Evolutionary conservation across 176 grass and related monocot species (phyloP), one percentile per base, ranked within the genome.

Genomic region (Dendrocalamus sinicus): DNA sequence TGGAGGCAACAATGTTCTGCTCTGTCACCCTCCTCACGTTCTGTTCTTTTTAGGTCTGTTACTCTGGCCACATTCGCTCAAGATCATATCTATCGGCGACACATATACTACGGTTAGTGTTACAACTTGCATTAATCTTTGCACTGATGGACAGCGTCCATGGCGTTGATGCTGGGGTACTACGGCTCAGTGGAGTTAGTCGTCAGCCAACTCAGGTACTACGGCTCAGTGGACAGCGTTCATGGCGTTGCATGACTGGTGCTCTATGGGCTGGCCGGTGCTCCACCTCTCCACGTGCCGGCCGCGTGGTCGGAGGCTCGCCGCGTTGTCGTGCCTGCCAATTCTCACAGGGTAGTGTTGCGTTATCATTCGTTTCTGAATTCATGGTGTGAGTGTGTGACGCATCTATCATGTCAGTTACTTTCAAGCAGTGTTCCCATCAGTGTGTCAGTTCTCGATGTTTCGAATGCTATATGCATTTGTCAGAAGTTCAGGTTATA

Each of bases 1-100:
- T 77, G 64, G 63, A 23, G 64, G 30, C 91, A 14, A 77, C 90
- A 12, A 64, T 73, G 64, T 69, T 87, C 69, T 89, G 88, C 88
- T 79, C 83, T 44, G 81, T 89, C 83, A 76, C 79, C 54, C 47
- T 92, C 48, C 81, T 92, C 80, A 55, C 84, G 12, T 85, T 92
- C 62, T 91, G 86, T 20, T 73, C n/a, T 88, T 53, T 72, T 97
- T 97, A 16, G 86, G 94, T 96, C 78, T 44, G 75, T 50, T 20
- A 35, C 72, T 76, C 24, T 58, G 44, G 12, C 0, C 35, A 51
- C 23, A 3, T 72, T 3, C 24, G 22, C 57, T 46, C 58, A n/a
- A 54, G 28, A 60, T 16, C 43, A 15, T 12, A 30, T 67, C 11
- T 4, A 14, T 75, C 8, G 23, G 50, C 11, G 23, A 80, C n/a